Conservation (phyloP, 495 filamentous ascomycete genomes). For the Neurospora sp. region DNA sequence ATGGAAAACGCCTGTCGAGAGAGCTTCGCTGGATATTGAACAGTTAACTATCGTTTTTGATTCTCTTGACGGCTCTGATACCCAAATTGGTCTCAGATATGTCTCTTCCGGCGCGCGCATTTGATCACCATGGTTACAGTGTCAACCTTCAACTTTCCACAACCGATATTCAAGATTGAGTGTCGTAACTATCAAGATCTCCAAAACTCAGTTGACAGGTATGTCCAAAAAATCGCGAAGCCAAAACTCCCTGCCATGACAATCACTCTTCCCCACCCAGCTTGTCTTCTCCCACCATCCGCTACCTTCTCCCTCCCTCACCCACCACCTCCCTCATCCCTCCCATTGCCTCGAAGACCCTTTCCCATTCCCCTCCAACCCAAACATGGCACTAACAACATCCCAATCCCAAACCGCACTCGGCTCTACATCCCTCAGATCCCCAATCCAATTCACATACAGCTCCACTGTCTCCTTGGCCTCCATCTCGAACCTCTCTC, state of each 20-base stretch:
- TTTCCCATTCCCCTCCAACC: slow-evolving; percentile 18
- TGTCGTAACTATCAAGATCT: neutral
- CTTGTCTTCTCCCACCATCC: neutral
- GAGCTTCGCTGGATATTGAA: too few species aligned
- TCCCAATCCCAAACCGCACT: slow-evolving; percentile 44
- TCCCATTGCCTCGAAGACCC: neutral
- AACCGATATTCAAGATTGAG: neutral
- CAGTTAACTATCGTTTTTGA: too few species aligned
- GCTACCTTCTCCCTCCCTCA: neutral
- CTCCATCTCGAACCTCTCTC: slow-evolving; percentile 36
- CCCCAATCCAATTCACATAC: slow-evolving; percentile 46
- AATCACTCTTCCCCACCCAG: neutral
- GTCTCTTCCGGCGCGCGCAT: neutral
- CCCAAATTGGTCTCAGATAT: too few species aligned
- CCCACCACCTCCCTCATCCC: neutral
- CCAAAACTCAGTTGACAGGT: neutral
- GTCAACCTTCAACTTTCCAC: neutral
- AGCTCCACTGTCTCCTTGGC: slow-evolving; percentile 35
- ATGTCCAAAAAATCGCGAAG: neutral
- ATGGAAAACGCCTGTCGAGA: too few species aligned
- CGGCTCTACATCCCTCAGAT: slow-evolving; percentile 38
- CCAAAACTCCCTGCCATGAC: neutral
- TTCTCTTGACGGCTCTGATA: too few species aligned
- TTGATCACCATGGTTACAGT: neutral
- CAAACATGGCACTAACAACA: slow-evolving; percentile 35